A percentile compares a stretch with the other conserved stretches of the same genome.
Evolutionary conservation across 1,284 basidiomycete species (phyloP).

Genomic region (Naganishia cerealis): DNA sequence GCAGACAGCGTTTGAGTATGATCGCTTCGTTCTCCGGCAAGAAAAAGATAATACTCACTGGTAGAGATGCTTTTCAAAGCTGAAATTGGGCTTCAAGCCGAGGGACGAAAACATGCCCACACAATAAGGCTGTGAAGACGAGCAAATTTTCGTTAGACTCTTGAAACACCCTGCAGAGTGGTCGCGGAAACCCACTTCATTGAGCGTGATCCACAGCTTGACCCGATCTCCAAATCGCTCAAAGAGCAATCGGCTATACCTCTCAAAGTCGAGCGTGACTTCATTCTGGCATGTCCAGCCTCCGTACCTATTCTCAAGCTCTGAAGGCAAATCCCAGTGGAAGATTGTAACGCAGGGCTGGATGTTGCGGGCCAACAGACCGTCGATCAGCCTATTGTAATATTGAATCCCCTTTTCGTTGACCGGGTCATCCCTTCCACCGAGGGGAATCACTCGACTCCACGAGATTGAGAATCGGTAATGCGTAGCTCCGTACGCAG

Average conservation of each 20-base stretch:
- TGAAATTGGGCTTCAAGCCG: constrained; percentile 30
- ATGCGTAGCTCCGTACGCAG: constrained; percentile 60
- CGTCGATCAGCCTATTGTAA: constrained; percentile 63
- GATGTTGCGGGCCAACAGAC: constrained; percentile 60
- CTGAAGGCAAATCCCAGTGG: constrained; percentile 70
- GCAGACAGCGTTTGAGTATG: neutral
- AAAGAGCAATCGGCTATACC: constrained; percentile 69
- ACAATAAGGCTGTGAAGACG: constrained; percentile 21
- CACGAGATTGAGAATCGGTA: constrained; percentile 68
- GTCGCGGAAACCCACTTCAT: constrained; percentile 41
- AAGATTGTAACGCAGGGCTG: constrained; percentile 42
- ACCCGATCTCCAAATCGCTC: constrained; percentile 70
- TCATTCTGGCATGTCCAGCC: constrained; percentile 58
- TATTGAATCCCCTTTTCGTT: constrained; percentile 67
- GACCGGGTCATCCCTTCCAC: constrained; percentile 64
- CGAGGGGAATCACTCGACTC: constrained; percentile 65
- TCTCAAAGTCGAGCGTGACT: constrained; percentile 62
- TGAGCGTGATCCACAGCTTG: constrained; percentile 63
- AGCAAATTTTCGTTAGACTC: neutral
- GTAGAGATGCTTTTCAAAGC: constrained; percentile 28
- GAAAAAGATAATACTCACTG: constrained; percentile 6
- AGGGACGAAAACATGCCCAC: constrained; percentile 32
- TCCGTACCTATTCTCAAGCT: constrained; percentile 66
- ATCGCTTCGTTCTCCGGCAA: neutral
- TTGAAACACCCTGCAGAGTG: no score